Evolutionary conservation across 805 yeast genomes (phyloP).

Genomic region (Pichia ethanolica): DNA sequence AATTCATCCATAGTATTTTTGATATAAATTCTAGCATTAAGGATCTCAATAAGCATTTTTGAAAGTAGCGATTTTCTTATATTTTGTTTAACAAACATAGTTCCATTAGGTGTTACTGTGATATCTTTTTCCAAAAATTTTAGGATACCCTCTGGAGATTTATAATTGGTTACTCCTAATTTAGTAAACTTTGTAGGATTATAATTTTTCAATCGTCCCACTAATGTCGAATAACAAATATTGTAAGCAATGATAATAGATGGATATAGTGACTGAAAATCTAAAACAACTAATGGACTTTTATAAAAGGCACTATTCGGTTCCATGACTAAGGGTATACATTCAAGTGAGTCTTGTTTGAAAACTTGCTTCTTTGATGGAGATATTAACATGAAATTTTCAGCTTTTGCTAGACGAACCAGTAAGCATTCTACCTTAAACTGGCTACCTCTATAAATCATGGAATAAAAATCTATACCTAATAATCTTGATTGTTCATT

Average conservation of each 20-base stretch:
- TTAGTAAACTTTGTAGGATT: constrained; percentile 35
- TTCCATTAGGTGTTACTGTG: constrained; percentile 79
- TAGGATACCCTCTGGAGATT: constrained; percentile 51
- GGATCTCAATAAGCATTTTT: constrained; percentile 75
- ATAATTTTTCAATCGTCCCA: constrained; percentile 56
- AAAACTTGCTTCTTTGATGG: constrained; percentile 79
- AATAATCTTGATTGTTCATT: constrained; percentile 78
- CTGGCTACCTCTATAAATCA: constrained; percentile 87
- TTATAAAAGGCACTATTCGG: constrained; percentile 81
- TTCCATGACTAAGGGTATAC: constrained; percentile 88
- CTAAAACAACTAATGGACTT: constrained; percentile 83
- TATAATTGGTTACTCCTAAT: constrained; percentile 46
- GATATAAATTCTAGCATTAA: constrained; percentile 72
- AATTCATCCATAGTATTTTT: constrained; percentile 63
- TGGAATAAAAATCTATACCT: constrained; percentile 87
- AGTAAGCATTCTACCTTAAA: constrained; percentile 86
- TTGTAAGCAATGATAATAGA: constrained; percentile 88
- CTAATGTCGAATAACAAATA: constrained; percentile 69
- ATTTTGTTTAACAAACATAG: constrained; percentile 59
- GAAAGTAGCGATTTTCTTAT: constrained; percentile 70
- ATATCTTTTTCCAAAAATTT: constrained; percentile 46
- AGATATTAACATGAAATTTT: constrained; percentile 63
- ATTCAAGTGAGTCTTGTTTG: constrained; percentile 76
- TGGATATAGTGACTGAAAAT: constrained; percentile 91
- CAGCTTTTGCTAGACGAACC: constrained; percentile 65